A percentile compares a stretch with the other conserved stretches of the same genome.
phyloP scores from a whole-genome alignment of 345 rosid genomes.

The Melaleuca alternifolia region DNA sequence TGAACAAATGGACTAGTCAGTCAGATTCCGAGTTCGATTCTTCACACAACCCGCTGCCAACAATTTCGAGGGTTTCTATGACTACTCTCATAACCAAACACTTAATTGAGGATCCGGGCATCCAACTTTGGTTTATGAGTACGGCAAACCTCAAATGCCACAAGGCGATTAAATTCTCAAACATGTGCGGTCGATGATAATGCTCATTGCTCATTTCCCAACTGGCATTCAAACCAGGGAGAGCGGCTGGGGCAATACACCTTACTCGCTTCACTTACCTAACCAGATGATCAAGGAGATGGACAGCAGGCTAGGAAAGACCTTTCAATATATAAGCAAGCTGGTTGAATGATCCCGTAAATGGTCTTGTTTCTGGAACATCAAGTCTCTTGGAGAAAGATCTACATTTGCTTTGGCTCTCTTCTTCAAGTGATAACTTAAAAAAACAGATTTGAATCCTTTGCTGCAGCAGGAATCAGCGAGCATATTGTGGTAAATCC shows the following conservation, averaged over 20 bases:
- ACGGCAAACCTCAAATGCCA: not conserved
- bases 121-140: not conserved
- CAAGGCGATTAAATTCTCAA: not conserved
- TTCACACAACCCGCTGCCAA: not conserved
- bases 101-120: not conserved
- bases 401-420: not conserved
- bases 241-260: not conserved
- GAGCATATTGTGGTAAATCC: not conserved
- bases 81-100: not conserved
- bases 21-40: not conserved
- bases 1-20: not conserved
- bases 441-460: not conserved
- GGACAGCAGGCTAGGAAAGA: not conserved
- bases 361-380: not conserved
- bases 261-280: not conserved
- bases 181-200: not conserved
- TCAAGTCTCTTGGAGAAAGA: not conserved
- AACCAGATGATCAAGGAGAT: not conserved
- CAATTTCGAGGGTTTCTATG: not conserved
- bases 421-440: not conserved
- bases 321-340: not conserved
- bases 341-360: not conserved
- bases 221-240: not conserved
- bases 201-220: not conserved
- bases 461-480: not conserved